Percentiles rank a stretch among this genome's conserved stretches.
Evolutionary conservation across 1,284 basidiomycete species (phyloP).

Genomic region (Golubevia sp.): DNA sequence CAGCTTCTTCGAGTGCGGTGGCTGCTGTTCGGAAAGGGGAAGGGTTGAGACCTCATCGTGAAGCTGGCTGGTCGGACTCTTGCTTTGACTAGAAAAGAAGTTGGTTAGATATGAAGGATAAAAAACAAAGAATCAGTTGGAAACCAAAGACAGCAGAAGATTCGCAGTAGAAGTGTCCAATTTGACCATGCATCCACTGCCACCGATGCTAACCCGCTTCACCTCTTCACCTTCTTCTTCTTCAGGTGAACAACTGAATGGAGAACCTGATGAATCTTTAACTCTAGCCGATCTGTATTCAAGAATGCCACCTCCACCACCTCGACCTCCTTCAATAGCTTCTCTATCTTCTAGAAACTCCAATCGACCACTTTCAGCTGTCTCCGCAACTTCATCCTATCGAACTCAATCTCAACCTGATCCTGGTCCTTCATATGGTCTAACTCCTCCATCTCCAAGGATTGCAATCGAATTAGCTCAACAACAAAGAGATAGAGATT

Average conservation of each 20-base stretch:
- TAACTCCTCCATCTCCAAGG: not conserved
- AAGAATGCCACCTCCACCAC: constrained; percentile 4
- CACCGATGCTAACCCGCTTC: too few relatives aligned
- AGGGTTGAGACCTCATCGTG: too few relatives aligned
- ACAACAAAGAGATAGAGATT: not conserved
- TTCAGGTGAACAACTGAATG: not conserved
- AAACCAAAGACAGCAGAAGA: too few relatives aligned
- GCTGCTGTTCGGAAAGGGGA: too few relatives aligned
- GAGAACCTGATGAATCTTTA: constrained; percentile 1
- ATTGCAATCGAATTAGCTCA: constrained; percentile 1
- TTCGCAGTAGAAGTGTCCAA: too few relatives aligned
- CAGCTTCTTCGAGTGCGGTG: too few relatives aligned
- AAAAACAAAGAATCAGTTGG: too few relatives aligned
- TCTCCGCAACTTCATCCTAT: not conserved
- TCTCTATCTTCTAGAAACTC: not conserved
- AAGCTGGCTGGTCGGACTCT: too few relatives aligned
- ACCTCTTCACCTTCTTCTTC: too few relatives aligned
- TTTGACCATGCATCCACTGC: too few relatives aligned
- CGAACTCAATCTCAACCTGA: not conserved
- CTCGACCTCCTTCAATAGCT: not conserved
- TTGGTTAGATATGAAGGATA: too few relatives aligned
- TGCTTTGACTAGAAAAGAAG: too few relatives aligned
- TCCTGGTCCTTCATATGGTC: not conserved
- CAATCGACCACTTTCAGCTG: not conserved
- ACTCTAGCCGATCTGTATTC: constrained; percentile 2